phyloP scores from a whole-genome alignment of 2,329 filamentous ascomycete species.

The Stachybotrys chartarum region DNA sequence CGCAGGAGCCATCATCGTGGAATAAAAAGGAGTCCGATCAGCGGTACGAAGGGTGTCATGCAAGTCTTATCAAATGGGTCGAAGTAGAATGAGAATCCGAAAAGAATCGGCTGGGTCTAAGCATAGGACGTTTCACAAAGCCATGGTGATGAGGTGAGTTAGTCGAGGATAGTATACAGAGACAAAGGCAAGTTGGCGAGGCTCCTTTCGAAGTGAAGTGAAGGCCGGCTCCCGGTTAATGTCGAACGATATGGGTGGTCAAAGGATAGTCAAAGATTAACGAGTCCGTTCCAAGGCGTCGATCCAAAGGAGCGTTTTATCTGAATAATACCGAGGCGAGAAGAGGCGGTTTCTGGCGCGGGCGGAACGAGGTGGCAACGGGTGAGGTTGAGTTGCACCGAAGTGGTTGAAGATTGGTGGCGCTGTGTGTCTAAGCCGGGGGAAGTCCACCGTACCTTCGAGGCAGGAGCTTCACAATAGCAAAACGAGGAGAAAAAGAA shows the following conservation, averaged over 20 bases:
- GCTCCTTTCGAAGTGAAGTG: background rate
- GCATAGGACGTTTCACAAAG: constrained; percentile 1
- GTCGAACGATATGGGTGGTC: background rate
- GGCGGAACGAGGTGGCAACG: background rate
- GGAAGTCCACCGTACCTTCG: background rate
- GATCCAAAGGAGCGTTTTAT: too few species aligned
- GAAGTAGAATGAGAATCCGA: background rate
- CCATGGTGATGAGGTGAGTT: background rate
- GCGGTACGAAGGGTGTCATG: constrained; percentile 21
- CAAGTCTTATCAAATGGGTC: constrained; percentile 10
- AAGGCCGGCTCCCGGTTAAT: background rate
- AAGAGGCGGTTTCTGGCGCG: too few species aligned
- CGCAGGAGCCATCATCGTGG: constrained; percentile 39
- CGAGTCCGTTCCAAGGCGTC: too few species aligned
- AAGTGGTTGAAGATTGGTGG: background rate
- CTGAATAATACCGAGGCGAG: too few species aligned
- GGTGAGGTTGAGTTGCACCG: background rate
- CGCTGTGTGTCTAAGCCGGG: background rate
- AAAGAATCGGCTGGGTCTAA: background rate
- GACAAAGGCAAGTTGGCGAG: background rate
- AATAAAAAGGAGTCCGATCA: constrained; percentile 30
- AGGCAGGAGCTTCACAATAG: background rate
- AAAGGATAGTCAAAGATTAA: background rate
- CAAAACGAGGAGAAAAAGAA: background rate
- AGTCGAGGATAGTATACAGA: background rate